Percentiles rank a stretch among this genome's conserved stretches.
These are phyloP conservation scores for Trichoderma brevicompactum DNA, from an alignment of 2,329 filamentous ascomycete genomes.

Conservation along the genomic window DNA sequence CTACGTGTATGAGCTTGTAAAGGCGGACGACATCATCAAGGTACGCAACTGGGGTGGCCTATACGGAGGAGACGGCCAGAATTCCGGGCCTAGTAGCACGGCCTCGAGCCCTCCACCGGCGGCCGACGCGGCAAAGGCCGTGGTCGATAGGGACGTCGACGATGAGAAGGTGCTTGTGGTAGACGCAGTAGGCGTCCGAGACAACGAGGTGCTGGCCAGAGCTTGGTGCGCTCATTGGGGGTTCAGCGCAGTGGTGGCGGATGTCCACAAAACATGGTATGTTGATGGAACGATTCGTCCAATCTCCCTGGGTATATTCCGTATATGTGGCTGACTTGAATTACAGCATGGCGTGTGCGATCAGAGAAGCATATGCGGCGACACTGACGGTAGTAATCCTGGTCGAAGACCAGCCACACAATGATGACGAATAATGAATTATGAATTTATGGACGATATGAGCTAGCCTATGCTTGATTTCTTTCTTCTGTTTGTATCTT, in stretches of 20 bases:
- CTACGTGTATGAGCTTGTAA: conserved; percentile 63
- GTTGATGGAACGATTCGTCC: conserved; percentile 36
- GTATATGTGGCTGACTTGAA: conserved; percentile 29
- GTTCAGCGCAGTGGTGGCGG: conserved; percentile 70
- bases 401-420: conserved; percentile 56
- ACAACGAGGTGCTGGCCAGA: conserved; percentile 76
- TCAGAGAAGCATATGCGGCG: conserved; percentile 75
- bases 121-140: conserved; percentile 27
- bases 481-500: conserved; percentile 13
- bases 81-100: conserved; percentile 37
- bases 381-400: conserved; percentile 74
- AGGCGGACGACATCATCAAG: conserved; percentile 67
- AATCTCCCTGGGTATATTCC: conserved; percentile 6
- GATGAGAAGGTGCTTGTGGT: conserved; percentile 71
- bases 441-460: conserved; percentile 28
- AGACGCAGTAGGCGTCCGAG: conserved; percentile 72
- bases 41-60: conserved; percentile 67
- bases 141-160: conserved; percentile 47
- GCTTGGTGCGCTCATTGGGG: conserved; percentile 81
- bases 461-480: conserved; percentile 11
- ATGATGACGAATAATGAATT: conserved; percentile 47
- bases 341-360: conserved; percentile 69
- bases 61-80: conserved; percentile 39
- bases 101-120: conserved; percentile 41
- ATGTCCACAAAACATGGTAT: conserved; percentile 69